Evolutionary conservation across 306 rosid genomes (phyloP), one percentile per base, ranked within the genome.

Genomic region (Cajanus cajan): DNA sequence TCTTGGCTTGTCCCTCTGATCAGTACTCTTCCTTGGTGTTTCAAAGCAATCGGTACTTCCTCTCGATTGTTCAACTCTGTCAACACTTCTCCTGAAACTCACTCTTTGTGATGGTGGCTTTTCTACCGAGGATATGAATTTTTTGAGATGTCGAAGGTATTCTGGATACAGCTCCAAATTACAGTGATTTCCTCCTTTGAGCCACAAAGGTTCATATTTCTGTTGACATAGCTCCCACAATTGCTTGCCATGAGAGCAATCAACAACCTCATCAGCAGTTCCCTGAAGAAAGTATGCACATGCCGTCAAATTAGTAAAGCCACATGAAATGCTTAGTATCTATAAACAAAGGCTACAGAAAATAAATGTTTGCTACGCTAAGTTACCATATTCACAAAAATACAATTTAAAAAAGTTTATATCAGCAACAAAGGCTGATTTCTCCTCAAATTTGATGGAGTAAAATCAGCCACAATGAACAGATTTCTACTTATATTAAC

Each of bases 121-220:
- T 57, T 92, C 92, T 3, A 87, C 89, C 0, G 91, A 83, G 19
- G 85, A 72, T 80, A 92, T 78, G 82, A 89, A 92, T 85, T 90
- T 90, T 77, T 83, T 82, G 80, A 92, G 92, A 85, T 91, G 97
- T 78, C 89, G 85, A 33, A 88, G 68, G 76, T 88, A 93, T 74
- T 88, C 97, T 0, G 97, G 98, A 83, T 83, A 88, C 37, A 90
- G 91, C 77, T 93, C 98, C 82, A 93, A 85, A 85, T 93, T 88
- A 83, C 98, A 93, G 83, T 93, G 98, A n/a, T 86, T 93, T 83
- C 98, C 98, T 18, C 90, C 97, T 86, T 86, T 91, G 78, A 93
- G 88, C 97, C 98, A 93, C 16, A 93, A 77, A 22, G 98, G 98
- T 81, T 93, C 97, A 4, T 91, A 93, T 85, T 93, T 93, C 85